Percentiles rank a stretch among this genome's conserved stretches.
Conservation (phyloP, 495 filamentous ascomycete species). For the Cercophora newfieldiana region DNA sequence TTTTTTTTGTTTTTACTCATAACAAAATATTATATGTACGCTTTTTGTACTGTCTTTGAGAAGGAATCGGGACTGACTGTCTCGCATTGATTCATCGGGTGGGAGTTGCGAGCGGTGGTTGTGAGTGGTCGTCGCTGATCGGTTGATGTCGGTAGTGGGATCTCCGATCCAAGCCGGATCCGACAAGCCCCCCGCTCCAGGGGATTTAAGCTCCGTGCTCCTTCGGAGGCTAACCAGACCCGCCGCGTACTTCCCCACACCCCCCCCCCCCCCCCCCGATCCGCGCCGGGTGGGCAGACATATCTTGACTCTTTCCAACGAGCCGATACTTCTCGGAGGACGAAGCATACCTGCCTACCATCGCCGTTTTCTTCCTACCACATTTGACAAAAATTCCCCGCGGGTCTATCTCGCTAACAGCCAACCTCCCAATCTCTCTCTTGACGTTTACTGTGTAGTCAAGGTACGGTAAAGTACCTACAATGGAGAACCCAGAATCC, state of each 20-base stretch:
- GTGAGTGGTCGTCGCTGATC: neutral
- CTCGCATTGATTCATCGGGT: too few relatives aligned
- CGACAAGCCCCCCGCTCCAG: neutral
- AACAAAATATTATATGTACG: too few relatives aligned
- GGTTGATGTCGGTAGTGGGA: neutral
- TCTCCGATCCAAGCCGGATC: neutral
- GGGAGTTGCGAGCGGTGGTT: too few relatives aligned
- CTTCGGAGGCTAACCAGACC: constrained; percentile 25
- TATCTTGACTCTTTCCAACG: neutral
- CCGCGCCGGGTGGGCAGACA: neutral
- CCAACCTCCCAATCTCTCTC: too few relatives aligned
- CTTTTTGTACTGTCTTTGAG: too few relatives aligned
- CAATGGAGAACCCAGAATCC: neutral
- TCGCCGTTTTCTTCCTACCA: too few relatives aligned
- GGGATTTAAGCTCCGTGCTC: constrained; percentile 23
- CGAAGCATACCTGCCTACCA: too few relatives aligned
- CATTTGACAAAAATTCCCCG: too few relatives aligned
- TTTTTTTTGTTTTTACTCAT: too few relatives aligned
- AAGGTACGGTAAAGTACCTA: neutral
- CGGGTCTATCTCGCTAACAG: too few relatives aligned
- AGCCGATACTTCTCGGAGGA: neutral
- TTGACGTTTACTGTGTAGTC: too few relatives aligned
- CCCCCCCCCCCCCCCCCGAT: constrained; percentile 7
- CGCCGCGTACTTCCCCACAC: constrained; percentile 14
- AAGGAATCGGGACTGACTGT: too few relatives aligned